Percentiles rank a stretch among this genome's conserved stretches.
Evolutionary conservation across 352 stramenopile species (phyloP).

Genomic region (Phytophthora sojae): DNA sequence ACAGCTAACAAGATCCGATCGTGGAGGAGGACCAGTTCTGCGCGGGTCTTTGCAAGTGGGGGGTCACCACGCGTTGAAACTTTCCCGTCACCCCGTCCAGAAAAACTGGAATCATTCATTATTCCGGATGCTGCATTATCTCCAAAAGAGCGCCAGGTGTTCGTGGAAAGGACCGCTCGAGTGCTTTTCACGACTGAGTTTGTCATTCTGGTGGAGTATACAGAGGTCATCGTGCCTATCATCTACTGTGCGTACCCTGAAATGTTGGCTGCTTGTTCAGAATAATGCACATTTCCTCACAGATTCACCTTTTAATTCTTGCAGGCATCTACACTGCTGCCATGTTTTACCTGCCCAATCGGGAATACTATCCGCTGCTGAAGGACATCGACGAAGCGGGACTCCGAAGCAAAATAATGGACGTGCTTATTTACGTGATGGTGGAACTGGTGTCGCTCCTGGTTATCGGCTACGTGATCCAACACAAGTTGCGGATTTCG

Average conservation of each 20-base stretch:
- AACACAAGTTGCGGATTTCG: not conserved
- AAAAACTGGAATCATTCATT: not conserved
- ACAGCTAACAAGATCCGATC: not conserved
- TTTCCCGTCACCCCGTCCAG: not conserved
- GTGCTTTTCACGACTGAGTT: conserved; percentile 11
- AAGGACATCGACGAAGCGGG: not conserved
- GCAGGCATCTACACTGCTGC: not conserved
- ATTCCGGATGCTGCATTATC: not conserved
- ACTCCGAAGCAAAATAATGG: not conserved
- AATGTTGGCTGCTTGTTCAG: not conserved
- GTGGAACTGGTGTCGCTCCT: not conserved
- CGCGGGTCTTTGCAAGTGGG: not conserved
- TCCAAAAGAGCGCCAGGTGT: not conserved
- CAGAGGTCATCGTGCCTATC: not conserved
- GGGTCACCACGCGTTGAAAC: not conserved
- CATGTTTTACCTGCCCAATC: not conserved
- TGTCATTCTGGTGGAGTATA: conserved; percentile 5
- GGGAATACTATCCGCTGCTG: not conserved
- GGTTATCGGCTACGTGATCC: not conserved
- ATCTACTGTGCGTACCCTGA: not conserved
- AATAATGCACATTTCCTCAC: too few relatives aligned
- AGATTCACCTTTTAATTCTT: not conserved
- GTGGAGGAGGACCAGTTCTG: not conserved
- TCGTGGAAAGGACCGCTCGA: not conserved
- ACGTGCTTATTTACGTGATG: not conserved